Percentiles rank a stretch among this genome's conserved stretches.
Conservation (phyloP, 2,329 filamentous ascomycete species). For the Emergomyces orientalis region DNA sequence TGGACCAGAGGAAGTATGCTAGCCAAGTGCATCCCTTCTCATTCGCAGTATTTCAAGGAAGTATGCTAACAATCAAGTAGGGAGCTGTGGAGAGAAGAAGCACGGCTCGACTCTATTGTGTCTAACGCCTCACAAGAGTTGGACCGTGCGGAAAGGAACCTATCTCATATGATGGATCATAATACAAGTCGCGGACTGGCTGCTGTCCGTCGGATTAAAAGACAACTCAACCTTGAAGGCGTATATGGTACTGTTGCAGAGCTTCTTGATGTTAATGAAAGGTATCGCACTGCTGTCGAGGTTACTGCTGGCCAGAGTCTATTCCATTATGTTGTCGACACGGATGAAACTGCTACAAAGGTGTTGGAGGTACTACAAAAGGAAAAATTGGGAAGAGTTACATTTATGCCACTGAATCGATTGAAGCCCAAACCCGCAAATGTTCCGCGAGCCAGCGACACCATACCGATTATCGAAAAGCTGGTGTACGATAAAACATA, state of each 20-base stretch:
- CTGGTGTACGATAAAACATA: constrained; percentile 67
- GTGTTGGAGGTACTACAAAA: constrained; percentile 71
- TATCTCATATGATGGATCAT: constrained; percentile 81
- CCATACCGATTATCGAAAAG: constrained; percentile 76
- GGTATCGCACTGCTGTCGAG: constrained; percentile 81
- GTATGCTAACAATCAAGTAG: constrained; percentile 16
- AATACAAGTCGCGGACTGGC: constrained; percentile 78
- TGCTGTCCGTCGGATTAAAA: constrained; percentile 74
- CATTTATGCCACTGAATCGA: constrained; percentile 87
- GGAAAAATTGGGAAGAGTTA: constrained; percentile 74
- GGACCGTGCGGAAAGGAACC: constrained; percentile 63
- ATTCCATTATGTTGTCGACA: constrained; percentile 95
- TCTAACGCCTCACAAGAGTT: constrained; percentile 66
- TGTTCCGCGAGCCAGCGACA: constrained; percentile 77
- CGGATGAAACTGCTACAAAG: constrained; percentile 72
- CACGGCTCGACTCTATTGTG: constrained; percentile 71
- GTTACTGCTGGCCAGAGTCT: constrained; percentile 85
- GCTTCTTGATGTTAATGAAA: constrained; percentile 75
- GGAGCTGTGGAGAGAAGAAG: constrained; percentile 77
- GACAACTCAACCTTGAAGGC: constrained; percentile 68
- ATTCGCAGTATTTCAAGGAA: neutral
- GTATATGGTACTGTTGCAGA: constrained; percentile 91
- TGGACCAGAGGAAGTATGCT: constrained; percentile 67
- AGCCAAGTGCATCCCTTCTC: neutral
- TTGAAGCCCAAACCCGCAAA: constrained; percentile 62